Evolutionary conservation across 2,329 filamentous ascomycete species (phyloP).

Genomic region (Onygenales sp.): DNA sequence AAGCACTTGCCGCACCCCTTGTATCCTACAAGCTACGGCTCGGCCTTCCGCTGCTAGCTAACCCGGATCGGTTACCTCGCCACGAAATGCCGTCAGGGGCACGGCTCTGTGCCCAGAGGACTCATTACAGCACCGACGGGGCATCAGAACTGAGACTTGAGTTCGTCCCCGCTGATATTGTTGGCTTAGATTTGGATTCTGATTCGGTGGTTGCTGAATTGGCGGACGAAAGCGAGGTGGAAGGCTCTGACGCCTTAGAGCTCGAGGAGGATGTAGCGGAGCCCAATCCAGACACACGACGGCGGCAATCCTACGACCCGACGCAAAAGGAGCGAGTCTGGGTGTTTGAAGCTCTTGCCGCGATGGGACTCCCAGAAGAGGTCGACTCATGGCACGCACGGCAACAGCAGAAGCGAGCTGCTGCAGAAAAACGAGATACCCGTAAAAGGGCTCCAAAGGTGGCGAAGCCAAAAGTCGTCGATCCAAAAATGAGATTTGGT

Average conservation of each 20-base stretch:
- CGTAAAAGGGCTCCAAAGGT: conserved; percentile 24
- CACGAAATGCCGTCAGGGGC: conserved; percentile 38
- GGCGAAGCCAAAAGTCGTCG: conserved; percentile 25
- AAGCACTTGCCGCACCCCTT: conserved; percentile 70
- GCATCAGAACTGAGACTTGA: conserved; percentile 69
- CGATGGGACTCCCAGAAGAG: conserved; percentile 54
- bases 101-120: conserved; percentile 55
- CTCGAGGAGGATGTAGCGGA: conserved; percentile 26
- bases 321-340: conserved; percentile 56
- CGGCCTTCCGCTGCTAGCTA: conserved; percentile 17
- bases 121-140: conserved; percentile 64
- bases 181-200: conserved; percentile 63
- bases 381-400: conserved; percentile 55
- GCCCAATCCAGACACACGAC: conserved; percentile 16
- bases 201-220: conserved; percentile 36
- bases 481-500: conserved; percentile 31
- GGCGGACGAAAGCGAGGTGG: conserved; percentile 19
- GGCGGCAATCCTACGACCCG: conserved; percentile 47
- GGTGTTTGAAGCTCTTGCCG: conserved; percentile 57
- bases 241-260: conserved; percentile 12
- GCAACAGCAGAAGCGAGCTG: conserved; percentile 23
- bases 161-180: conserved; percentile 65
- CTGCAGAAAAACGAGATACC: conserved; percentile 15
- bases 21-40: conserved; percentile 51
- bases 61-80: conserved; percentile 20